A percentile compares a stretch with the other conserved stretches of the same genome.
Conservation (phyloP, 176 grass and related monocot species). For the Oryza longistaminata region DNA sequence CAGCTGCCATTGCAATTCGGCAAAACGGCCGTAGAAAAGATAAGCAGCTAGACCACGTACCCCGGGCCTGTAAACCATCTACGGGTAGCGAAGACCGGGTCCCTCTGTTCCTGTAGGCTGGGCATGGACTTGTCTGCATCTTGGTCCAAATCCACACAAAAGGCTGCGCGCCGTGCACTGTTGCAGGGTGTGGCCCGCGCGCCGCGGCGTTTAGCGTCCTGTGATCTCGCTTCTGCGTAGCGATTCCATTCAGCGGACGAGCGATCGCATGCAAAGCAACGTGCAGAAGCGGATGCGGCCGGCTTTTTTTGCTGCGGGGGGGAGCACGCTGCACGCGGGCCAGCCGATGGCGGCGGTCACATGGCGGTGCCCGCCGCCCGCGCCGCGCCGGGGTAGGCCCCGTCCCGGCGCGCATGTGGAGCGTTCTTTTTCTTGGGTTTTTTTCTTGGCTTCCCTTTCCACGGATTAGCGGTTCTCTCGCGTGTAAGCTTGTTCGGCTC, state of each 20-base stretch:
- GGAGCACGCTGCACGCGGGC: neutral
- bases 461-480: neutral
- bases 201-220: neutral
- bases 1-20: neutral
- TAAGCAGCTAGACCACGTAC: neutral
- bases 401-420: neutral
- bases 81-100: neutral
- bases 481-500: neutral
- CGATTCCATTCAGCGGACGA: neutral
- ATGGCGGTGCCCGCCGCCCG: constrained; percentile 1
- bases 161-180: neutral
- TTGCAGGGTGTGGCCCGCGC: neutral
- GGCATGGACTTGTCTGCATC: neutral
- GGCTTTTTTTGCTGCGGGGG: constrained; percentile 12
- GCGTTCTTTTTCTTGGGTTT: neutral
- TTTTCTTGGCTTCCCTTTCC: neutral
- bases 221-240: neutral
- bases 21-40: neutral
- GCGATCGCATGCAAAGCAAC: neutral
- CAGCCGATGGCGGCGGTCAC: neutral
- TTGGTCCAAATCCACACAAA: neutral
- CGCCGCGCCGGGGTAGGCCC: neutral
- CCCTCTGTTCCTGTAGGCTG: neutral
- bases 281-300: constrained; percentile 12
- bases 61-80: constrained; percentile 31